These are phyloP conservation scores for Aspergillus awamori DNA, from an alignment of 2,329 filamentous ascomycete genomes.

Conservation along the genomic window DNA sequence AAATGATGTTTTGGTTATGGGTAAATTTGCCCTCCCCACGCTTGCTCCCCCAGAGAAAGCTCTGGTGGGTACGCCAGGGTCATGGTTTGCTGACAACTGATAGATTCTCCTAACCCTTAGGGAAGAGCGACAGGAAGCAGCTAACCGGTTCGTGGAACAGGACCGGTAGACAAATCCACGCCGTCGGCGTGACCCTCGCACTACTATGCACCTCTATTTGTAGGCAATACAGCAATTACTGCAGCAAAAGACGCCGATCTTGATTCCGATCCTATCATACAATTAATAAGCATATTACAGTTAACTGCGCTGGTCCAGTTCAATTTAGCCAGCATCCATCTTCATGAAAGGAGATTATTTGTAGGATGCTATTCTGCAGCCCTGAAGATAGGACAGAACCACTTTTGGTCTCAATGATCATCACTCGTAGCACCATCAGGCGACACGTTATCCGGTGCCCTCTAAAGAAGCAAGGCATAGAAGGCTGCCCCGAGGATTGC, in stretches of 20 bases:
- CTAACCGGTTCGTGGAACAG: constrained; percentile 25
- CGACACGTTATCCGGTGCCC: not conserved
- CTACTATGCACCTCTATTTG: not conserved
- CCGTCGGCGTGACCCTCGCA: not conserved
- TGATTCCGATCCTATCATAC: not conserved
- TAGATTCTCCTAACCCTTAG: constrained; percentile 41
- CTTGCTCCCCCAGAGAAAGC: not conserved
- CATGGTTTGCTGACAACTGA: constrained; percentile 15
- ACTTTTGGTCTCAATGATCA: not conserved
- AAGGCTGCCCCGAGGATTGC: constrained; percentile 35
- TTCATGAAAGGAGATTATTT: not conserved
- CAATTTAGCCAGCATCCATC: not conserved
- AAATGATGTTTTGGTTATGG: constrained; percentile 88
- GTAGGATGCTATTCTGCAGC: not conserved
- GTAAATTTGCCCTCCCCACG: constrained; percentile 42
- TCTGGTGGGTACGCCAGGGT: not conserved
- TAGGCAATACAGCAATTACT: not conserved
- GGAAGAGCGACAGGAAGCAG: constrained; percentile 40
- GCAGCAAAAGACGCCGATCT: not conserved
- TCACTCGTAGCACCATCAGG: not conserved
- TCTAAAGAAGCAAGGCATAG: constrained; percentile 34
- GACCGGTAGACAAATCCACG: constrained; percentile 16
- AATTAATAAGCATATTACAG: not conserved
- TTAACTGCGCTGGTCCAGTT: not conserved
- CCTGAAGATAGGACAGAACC: not conserved